Evolutionary conservation across 148 eudicot species (phyloP).

Genomic region (Persicaria maculosa): DNA sequence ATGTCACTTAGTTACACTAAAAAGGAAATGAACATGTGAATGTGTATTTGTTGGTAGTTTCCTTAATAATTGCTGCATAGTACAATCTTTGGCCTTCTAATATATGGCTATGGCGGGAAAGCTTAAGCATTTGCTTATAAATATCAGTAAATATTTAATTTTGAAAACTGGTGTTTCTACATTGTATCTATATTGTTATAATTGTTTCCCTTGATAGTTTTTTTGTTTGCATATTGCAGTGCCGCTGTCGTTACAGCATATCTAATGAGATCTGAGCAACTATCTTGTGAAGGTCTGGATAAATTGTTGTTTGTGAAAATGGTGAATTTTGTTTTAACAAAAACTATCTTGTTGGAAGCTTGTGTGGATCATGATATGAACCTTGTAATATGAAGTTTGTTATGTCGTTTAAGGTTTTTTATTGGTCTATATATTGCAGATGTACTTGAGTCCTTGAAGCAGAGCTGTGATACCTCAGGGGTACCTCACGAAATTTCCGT

Average conservation of each 20-base stretch:
- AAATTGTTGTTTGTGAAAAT: not conserved
- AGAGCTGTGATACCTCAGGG: constrained; percentile 76
- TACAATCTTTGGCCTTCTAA: not conserved
- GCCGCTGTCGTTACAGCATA: constrained; percentile 90
- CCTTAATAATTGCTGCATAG: not conserved
- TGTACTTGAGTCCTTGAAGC: constrained; percentile 70
- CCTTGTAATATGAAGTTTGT: not conserved
- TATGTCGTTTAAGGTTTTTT: not conserved
- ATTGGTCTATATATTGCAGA: constrained; percentile 31
- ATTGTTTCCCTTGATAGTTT: not conserved
- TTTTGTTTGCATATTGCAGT: constrained; percentile 45
- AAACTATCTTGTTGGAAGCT: not conserved
- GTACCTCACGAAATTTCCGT: too few species aligned
- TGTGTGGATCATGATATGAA: not conserved
- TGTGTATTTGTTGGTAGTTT: not conserved
- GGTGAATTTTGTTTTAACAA: not conserved
- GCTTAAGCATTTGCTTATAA: not conserved
- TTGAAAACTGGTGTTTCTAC: not conserved
- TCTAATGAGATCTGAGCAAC: constrained; percentile 83
- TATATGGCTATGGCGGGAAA: not conserved
- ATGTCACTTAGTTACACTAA: too few species aligned
- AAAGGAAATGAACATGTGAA: not conserved
- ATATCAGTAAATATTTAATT: not conserved
- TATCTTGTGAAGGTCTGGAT: constrained; percentile 72
- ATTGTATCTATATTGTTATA: not conserved